Base-by-base conservation (phyloP, 192 early-diverging fungal genomes). In the Backusella tuberculispora region DNA sequence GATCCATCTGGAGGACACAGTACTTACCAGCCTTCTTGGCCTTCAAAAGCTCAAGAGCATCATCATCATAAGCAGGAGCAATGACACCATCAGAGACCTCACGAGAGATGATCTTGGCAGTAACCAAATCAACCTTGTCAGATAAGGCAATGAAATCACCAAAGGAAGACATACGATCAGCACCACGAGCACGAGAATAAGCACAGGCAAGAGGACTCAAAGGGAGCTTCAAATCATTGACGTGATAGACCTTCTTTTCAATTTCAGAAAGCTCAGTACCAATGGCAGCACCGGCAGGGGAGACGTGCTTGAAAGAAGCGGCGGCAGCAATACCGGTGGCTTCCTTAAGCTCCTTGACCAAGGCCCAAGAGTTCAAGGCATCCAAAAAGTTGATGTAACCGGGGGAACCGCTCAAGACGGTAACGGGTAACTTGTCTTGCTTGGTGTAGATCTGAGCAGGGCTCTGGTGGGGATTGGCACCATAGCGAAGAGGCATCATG, bases 21-120 rank as follows among this genome's bases (percentile, higher is more conserved):
- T 98, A 99, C 89, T 96, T 98, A 66, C 97, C 98, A 69, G 86
- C 90, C 92, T 99, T 99, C 90, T 99, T 99, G 85, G 94, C 94
- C 60, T 86, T 85, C 80, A 99, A 86, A 26, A 98, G 88, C 72
- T 91, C 97, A 71, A 99, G 85, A 15, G 98, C 98, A 79, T 87
- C 96, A 7, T 88, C 81, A 37, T 89, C 90, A 76, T 96, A 99
- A 1, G 85, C 90, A 8, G 96, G 98, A 50, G 98, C 97, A 83
- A 99, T 97, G 19, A 99, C 91, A 83, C 98, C 98, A 80, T 99
- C 98, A 9, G 94, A 96, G 12, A 99, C 98, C 75, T 99, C 98
- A 68, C 94, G 90, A 44, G 93, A 94, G 82, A 99, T 98, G 69
- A 99, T 92, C 81, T 91, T 92, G 72, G 98, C 98, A 14, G 98